Evolutionary conservation across 805 yeast species (phyloP), one percentile per base, ranked within the genome.

Genomic region (Metschnikowia cerradonensis): DNA sequence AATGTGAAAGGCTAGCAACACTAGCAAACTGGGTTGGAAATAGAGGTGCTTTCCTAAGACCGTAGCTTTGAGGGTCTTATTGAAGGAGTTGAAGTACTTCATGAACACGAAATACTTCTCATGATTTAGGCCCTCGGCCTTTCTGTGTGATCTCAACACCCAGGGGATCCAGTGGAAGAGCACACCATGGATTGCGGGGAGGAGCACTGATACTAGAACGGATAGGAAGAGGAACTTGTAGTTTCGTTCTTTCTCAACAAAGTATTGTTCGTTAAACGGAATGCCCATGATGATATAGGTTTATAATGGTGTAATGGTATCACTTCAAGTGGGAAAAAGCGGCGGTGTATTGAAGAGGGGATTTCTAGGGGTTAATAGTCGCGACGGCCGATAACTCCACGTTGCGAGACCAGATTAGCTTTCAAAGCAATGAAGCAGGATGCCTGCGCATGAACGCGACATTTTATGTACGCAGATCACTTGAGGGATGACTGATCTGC

Each of bases 131-230:
- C 60, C 17, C 8, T 51, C 44, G 3, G 53, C 47, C 8, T 42
- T 46, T 51, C 76, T 57, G 15, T 49, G 55, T 0, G 49, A 41
- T 49, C 79, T 55, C 11, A 73, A 52, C 33, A 39, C 59, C 34
- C 63, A 54, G 3, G 79, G 79, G 6, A 73, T 58, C 78, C 79
- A 74, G 41, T 67, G 64, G 57, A 75, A 73, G 3, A 75, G n/a
- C 1, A 70, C 6, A 2, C 81, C 81, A 59, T 76, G 75, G 6
- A 65, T 20, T 1, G 66, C 42, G 7, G 77, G 59, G 1, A 63
- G 48, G 3, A 55, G 32, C 2, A 73, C 11, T 6, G 64, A 56
- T 11, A 68, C 34, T 1, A 62, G 63, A 48, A 67, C 67, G 7
- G 66, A 55, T 14, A 71, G 52, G 72, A 79, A 73, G 40, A 68